Percentiles rank a stretch among this genome's conserved stretches.
Conservation (phyloP, 176 grass and related monocot species). For the Raddia guianensis region DNA sequence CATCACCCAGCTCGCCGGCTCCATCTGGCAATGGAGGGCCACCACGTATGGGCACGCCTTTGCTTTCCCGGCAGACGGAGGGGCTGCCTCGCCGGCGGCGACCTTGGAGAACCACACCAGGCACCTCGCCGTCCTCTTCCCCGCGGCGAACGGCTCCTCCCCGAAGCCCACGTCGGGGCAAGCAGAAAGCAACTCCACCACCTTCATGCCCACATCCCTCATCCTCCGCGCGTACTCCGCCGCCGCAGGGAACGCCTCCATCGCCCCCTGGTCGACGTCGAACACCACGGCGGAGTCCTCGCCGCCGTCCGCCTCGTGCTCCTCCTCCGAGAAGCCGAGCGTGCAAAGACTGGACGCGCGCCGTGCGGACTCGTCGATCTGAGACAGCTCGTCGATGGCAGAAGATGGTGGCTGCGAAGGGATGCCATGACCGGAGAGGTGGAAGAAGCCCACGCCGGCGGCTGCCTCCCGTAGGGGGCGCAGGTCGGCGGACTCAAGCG, state of each 20-base stretch:
- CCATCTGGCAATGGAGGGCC: conserved; percentile 59
- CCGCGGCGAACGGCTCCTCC: conserved; percentile 51
- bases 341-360: conserved; percentile 16
- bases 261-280: conserved; percentile 42
- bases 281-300: conserved; percentile 46
- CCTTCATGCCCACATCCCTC: conserved; percentile 54
- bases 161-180: conserved; percentile 30
- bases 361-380: conserved; percentile 6
- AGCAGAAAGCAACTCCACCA: conserved; percentile 51
- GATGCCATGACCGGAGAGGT: conserved; percentile 60
- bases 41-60: conserved; percentile 76
- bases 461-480: conserved; percentile 44
- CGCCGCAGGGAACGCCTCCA: conserved; percentile 36
- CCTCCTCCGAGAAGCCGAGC: conserved; percentile 52
- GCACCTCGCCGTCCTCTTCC: conserved; percentile 63
- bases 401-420: conserved; percentile 44
- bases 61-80: conserved; percentile 26
- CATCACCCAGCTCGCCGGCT: conserved; percentile 51
- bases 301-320: conserved; percentile 13
- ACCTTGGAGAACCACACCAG: conserved; percentile 61
- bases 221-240: conserved; percentile 58
- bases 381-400: conserved; percentile 49
- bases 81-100: conserved; percentile 28
- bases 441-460: conserved; percentile 72
- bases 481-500: conserved; percentile 23